phyloP scores from a whole-genome alignment of 2,329 filamentous ascomycete genomes.

The Alternaria arborescens region DNA sequence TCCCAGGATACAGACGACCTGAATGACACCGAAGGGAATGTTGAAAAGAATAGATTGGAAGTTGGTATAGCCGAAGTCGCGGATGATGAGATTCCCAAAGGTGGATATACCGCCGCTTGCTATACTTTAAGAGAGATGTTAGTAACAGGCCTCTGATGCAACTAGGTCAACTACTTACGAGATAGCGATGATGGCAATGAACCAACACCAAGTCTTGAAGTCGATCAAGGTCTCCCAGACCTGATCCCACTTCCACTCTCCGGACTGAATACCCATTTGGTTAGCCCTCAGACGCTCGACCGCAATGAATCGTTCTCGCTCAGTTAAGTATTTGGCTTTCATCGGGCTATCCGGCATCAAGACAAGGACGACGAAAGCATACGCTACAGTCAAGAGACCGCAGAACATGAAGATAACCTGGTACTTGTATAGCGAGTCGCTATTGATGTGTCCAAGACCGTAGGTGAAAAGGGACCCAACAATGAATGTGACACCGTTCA shows the following conservation, averaged over 20 bases:
- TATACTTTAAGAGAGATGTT: constrained; percentile 48
- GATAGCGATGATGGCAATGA: constrained; percentile 60
- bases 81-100: constrained; percentile 66
- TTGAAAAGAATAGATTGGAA: constrained; percentile 66
- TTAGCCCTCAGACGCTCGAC: constrained; percentile 32
- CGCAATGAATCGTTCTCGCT: constrained; percentile 29
- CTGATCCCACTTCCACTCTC: constrained; percentile 78
- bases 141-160: constrained; percentile 1
- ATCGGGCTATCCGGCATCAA: constrained; percentile 58
- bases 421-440: constrained; percentile 54
- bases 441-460: constrained; percentile 64
- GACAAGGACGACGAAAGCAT: constrained; percentile 52
- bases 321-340: constrained; percentile 39
- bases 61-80: constrained; percentile 64
- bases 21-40: constrained; percentile 66
- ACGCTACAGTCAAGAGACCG: constrained; percentile 55
- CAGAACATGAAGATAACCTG: constrained; percentile 57
- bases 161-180: constrained; percentile 47
- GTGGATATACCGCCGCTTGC: constrained; percentile 69
- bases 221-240: constrained; percentile 33
- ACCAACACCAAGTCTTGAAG: constrained; percentile 56
- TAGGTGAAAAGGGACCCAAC: constrained; percentile 66
- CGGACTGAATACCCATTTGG: constrained; percentile 67
- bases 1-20: constrained; percentile 58
- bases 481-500: constrained; percentile 67